A percentile compares a stretch with the other conserved stretches of the same genome.
Evolutionary conservation across 1,139 yeast species (phyloP).

Genomic region (Pichia terricola): DNA sequence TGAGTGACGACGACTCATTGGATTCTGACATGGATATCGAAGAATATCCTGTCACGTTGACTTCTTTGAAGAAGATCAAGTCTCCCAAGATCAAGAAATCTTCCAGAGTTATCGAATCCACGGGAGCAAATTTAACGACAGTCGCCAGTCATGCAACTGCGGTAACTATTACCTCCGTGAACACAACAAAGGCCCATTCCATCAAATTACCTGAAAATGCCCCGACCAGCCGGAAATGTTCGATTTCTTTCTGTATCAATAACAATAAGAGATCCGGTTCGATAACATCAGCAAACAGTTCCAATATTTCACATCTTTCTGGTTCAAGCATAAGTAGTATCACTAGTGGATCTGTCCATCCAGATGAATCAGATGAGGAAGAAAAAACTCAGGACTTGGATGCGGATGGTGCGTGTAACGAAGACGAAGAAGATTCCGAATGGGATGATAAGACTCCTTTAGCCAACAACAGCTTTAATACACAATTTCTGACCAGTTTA

Average conservation of each 20-base stretch:
- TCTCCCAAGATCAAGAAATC: slow-evolving; percentile 4
- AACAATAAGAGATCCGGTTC: slow-evolving; percentile 6
- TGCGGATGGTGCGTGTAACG: slow-evolving; percentile 5
- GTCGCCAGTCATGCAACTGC: slow-evolving; percentile 14
- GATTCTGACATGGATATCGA: slow-evolving; percentile 12
- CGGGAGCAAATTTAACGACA: slow-evolving; percentile 11
- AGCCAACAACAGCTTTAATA: slow-evolving; percentile 9
- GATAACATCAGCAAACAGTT: slow-evolving; percentile 10
- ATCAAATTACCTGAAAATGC: no score
- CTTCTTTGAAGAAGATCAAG: slow-evolving; percentile 4
- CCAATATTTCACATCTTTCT: slow-evolving; percentile 5
- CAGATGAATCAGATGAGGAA: slow-evolving; percentile 14
- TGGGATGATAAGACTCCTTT: slow-evolving; percentile 16
- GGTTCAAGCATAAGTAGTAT: slow-evolving; percentile 5
- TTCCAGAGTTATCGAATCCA: slow-evolving; percentile 5
- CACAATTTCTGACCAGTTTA: not conserved
- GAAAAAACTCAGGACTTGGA: slow-evolving; percentile 12
- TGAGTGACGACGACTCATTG: slow-evolving; percentile 2
- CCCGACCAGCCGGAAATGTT: slow-evolving; percentile 11
- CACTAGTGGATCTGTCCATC: slow-evolving; percentile 4
- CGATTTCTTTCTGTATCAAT: slow-evolving; percentile 15
- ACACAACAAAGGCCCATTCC: slow-evolving; percentile 2
- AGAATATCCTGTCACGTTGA: slow-evolving; percentile 11
- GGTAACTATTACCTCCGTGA: slow-evolving; percentile 13
- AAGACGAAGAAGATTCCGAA: slow-evolving; percentile 13